Evolutionary conservation across 140 eudicot genomes (phyloP), one percentile per base, ranked within the genome.

Genomic region (Cichorium intybus): DNA sequence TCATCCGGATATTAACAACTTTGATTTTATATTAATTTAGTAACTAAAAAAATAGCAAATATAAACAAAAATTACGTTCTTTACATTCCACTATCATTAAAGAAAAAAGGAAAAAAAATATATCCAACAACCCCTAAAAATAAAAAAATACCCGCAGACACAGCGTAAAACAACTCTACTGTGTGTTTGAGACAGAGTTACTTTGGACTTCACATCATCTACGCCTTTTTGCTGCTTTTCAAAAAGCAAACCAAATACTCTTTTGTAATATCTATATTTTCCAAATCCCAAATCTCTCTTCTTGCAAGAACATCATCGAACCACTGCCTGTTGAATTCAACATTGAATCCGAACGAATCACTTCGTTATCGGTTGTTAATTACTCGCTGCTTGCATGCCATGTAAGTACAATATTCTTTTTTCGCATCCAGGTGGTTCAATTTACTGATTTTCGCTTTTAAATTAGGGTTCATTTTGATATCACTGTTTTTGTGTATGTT

Each of bases 201-300:
- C 60, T 29, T 66, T 66, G 61, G 61, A 66, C 35, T 66, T 33
- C 37, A 51, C 51, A 35, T 66, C 41, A 51, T 35, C 47, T 31
- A 66, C 39, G 52, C 26, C 51, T 66, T 53, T 66, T 66, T 49
- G 11, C 39, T 50, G 52, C 72, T 66, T 66, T 66, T 66, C 52
- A 22, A 52, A 66, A 66, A 66, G 72, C 72, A 52, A 52, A 35
- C 72, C 52, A 50, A 52, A 66, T 35, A 24, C 68, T 3, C 48
- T 2, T 26, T 55, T 14, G 16, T n/a, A 11, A 12, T 23, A 7
- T 24, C 9, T 23, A 12, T 2, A 15, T n/a, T 56, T 62, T 31
- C 60, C 46, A 31, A 7, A 20, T 50, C 50, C 60, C 53, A 3
- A 66, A 51, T 52, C 72, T 66, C 22, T 16, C 72, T 52, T 14